Evolutionary conservation across 257 asterid genomes (phyloP).

Genomic region (Primulina eburnea): DNA sequence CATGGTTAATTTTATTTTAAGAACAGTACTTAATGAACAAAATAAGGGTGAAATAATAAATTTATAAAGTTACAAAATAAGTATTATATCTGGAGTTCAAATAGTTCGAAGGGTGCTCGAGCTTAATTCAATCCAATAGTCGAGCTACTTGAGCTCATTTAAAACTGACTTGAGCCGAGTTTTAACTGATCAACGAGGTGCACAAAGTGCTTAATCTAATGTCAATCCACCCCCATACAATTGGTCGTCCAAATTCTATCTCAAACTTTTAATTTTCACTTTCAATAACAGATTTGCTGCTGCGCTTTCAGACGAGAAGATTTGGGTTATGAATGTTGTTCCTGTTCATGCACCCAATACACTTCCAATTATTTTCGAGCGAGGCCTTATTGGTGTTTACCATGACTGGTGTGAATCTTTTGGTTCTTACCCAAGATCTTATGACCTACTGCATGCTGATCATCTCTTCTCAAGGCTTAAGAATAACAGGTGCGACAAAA

Average conservation of each 20-base stretch:
- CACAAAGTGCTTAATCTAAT: too few relatives aligned
- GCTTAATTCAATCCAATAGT: too few relatives aligned
- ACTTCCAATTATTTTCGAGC: constrained; percentile 82
- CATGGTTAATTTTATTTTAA: too few relatives aligned
- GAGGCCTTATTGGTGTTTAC: constrained; percentile 81
- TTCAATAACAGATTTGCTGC: constrained; percentile 76
- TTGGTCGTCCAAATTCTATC: not conserved
- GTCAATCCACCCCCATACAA: not conserved
- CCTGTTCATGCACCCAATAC: constrained; percentile 87
- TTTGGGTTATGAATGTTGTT: constrained; percentile 94
- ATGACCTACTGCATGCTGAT: constrained; percentile 92
- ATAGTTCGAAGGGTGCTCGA: too few relatives aligned
- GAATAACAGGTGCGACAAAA: constrained; percentile 45
- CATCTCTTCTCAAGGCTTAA: constrained; percentile 98
- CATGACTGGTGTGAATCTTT: constrained; percentile 98
- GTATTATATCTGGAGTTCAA: too few relatives aligned
- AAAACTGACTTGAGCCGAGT: too few relatives aligned
- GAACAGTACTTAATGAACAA: too few relatives aligned
- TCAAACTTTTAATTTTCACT: constrained; percentile 13
- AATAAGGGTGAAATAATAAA: too few relatives aligned
- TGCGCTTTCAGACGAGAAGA: constrained; percentile 63
- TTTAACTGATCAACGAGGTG: too few relatives aligned
- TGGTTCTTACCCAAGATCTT: constrained; percentile 90
- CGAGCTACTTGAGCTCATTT: too few relatives aligned
- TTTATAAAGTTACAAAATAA: too few relatives aligned